Base-by-base conservation (phyloP, 257 asterid genomes). In the Mitragyna speciosa region DNA sequence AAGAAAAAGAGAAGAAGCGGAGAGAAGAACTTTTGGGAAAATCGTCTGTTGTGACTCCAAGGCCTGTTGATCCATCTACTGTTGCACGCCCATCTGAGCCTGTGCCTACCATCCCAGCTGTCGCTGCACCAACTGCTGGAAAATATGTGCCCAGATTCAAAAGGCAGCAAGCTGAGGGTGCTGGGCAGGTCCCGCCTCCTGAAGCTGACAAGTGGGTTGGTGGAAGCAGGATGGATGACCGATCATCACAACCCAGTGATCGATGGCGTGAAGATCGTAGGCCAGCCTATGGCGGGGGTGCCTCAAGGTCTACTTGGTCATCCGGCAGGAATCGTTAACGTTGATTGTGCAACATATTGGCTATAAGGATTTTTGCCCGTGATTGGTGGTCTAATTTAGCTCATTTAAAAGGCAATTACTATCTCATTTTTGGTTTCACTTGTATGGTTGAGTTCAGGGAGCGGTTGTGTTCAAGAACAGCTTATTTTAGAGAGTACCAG, bases 201-300 rank as follows among this genome's bases (percentile, higher is more conserved):
- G 91, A 90, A 64, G 68, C 91, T 59, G 94, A 90, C 16, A 87
- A 61, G 82, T 87, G 95, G 94, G 83, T 85, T 0, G 39, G 80
- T 72, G 90, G 90, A 48, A 68, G 73, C 69, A 79, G 83, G 70
- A 28, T 24, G 74, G 92, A 85, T 9, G 86, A 85, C 22, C 84
- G 86, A 67, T 39, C 86, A 71, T 48, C 91, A 17, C 86, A 69
- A 61, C 64, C 30, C 2, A 73, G 73, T 78, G 92, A 85, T 69
- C 75, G 88, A 76, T 89, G 94, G 96, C 89, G 92, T 15, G 91
- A 86, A 73, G 92, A 86, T 24, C 87, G 89, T 24, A 85, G 79
- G 68, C 84, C 91, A 54, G 3, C 80, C 45, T 36, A 63, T 65
- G 85, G 87, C 45, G 84, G 90, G 47, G 85, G 83, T 65, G 81